Conservation (phyloP, 2,329 filamentous ascomycete species). For the Colletotrichum sp. region DNA sequence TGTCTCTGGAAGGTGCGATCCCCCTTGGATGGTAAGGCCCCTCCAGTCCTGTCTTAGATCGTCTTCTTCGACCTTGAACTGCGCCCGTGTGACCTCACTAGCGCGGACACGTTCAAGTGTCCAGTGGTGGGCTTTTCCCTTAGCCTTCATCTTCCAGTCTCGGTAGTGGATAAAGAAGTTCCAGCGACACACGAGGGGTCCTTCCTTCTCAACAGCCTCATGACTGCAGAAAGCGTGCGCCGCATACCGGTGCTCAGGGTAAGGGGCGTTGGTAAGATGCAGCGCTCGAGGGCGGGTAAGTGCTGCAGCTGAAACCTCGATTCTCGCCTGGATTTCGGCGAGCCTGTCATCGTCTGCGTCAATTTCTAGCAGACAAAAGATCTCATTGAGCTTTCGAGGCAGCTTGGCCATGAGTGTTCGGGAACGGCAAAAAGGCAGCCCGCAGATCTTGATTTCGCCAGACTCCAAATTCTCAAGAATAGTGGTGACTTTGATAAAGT, state of each 20-base stretch:
- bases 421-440: constrained; percentile 41
- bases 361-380: constrained; percentile 43
- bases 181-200: constrained; percentile 59
- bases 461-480: constrained; percentile 38
- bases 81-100: constrained; percentile 32
- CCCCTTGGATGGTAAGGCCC: constrained; percentile 42
- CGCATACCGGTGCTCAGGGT: constrained; percentile 40
- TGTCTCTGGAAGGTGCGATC: constrained; percentile 27
- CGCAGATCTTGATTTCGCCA: constrained; percentile 35
- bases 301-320: constrained; percentile 44
- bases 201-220: constrained; percentile 30
- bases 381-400: constrained; percentile 45
- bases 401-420: constrained; percentile 41
- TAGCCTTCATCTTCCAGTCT: constrained; percentile 25
- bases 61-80: constrained; percentile 35
- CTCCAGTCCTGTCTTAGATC: constrained; percentile 40
- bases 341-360: constrained; percentile 37
- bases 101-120: constrained; percentile 35
- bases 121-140: constrained; percentile 37
- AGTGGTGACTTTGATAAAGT: constrained; percentile 46
- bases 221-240: constrained; percentile 23
- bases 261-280: constrained; percentile 60
- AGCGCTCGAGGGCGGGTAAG: constrained; percentile 46
- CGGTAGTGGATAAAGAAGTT: constrained; percentile 41
- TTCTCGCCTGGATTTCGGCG: constrained; percentile 37